Conservation (phyloP, 768 basidiomycete species). For the Lactarius deliciosus region DNA sequence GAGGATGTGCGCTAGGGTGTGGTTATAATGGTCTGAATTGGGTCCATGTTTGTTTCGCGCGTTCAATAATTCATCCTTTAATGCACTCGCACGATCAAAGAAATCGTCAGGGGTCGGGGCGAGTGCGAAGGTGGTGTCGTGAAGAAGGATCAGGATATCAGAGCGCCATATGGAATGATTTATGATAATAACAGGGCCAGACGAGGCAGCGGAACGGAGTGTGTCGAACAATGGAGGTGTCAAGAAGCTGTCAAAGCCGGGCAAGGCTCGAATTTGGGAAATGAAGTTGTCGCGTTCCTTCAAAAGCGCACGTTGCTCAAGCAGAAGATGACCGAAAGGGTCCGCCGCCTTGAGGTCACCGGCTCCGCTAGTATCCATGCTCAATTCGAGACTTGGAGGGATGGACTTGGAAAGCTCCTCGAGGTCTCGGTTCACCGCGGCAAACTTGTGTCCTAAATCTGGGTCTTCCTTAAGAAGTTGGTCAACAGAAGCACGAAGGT, state of each 20-base stretch:
- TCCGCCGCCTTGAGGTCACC: background rate
- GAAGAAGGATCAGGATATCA: background rate
- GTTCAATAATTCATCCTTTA: background rate
- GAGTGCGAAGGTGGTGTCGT: background rate
- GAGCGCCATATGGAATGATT: background rate
- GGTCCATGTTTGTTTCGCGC: background rate
- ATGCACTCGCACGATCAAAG: background rate
- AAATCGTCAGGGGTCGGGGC: background rate
- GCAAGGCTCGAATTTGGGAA: background rate
- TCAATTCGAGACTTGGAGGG: background rate
- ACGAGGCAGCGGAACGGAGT: background rate
- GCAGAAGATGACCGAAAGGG: background rate
- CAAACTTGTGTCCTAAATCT: background rate
- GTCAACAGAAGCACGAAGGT: background rate
- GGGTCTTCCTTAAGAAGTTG: background rate
- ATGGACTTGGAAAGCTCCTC: background rate
- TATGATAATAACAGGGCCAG: background rate
- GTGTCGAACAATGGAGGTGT: background rate
- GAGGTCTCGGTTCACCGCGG: background rate
- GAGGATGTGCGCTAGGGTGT: background rate
- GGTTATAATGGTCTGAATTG: background rate
- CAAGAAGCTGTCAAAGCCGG: background rate
- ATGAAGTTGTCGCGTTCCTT: background rate
- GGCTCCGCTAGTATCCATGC: background rate
- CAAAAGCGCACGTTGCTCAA: background rate